Evolutionary conservation across 257 asterid species (phyloP).

Genomic region (Verbascum thapsus): DNA sequence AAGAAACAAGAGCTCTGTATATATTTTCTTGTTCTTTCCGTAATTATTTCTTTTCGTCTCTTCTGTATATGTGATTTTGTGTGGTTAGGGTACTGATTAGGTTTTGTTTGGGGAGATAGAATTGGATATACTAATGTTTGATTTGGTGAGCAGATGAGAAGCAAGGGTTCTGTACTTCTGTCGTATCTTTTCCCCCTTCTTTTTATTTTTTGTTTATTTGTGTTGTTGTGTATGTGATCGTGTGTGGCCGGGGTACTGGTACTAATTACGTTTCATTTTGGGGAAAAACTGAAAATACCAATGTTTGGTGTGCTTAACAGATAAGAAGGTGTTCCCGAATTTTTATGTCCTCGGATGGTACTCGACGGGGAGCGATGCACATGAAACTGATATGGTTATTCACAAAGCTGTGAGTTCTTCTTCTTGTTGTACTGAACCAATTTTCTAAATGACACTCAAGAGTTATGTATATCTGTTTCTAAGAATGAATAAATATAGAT

Average conservation of each 20-base stretch:
- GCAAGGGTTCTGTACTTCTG: too few species aligned
- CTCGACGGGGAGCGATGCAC: constrained; percentile 93
- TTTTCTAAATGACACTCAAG: constrained; percentile 3
- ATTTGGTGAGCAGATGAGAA: too few species aligned
- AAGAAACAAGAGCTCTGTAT: too few species aligned
- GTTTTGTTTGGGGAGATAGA: too few species aligned
- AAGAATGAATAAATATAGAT: neutral
- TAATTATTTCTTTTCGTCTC: too few species aligned
- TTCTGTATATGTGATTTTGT: too few species aligned
- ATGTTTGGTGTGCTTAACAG: constrained; percentile 46
- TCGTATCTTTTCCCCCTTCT: too few species aligned
- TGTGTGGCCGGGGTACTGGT: neutral
- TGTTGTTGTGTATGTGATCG: too few species aligned
- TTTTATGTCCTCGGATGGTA: constrained; percentile 95
- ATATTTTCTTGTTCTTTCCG: too few species aligned
- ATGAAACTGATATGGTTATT: constrained; percentile 84
- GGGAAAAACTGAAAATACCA: constrained; percentile 4
- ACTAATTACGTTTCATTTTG: constrained; percentile 13
- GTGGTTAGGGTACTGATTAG: too few species aligned
- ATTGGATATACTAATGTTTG: too few species aligned
- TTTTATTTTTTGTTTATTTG: too few species aligned
- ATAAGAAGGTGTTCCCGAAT: constrained; percentile 93
- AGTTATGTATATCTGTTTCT: neutral
- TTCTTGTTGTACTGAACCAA: neutral
- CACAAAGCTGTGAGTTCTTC: constrained; percentile 85